Conservation (phyloP, 2,329 filamentous ascomycete genomes). For the Ophiostoma montium region DNA sequence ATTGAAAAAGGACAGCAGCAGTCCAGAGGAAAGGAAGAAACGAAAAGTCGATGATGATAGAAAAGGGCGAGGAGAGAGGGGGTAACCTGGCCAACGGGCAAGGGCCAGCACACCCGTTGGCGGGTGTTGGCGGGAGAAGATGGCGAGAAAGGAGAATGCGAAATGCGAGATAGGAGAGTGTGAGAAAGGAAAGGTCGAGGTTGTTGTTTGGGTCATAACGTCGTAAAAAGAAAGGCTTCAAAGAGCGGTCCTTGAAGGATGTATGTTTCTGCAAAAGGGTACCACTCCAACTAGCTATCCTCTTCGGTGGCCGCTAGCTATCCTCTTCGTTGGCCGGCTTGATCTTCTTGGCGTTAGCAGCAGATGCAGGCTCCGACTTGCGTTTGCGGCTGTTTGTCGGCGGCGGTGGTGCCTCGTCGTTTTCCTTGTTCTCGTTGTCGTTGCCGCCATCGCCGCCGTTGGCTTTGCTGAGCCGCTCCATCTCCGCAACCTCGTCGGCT, state of each 20-base stretch:
- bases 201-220: neutral
- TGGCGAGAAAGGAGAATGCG: too few relatives aligned
- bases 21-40: neutral
- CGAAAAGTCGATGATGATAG: neutral
- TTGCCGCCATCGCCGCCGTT: slow-evolving; percentile 22
- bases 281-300: neutral
- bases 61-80: neutral
- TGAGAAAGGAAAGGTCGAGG: too few relatives aligned
- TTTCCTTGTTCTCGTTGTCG: slow-evolving; percentile 23
- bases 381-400: slow-evolving; percentile 34
- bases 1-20: neutral
- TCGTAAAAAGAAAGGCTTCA: neutral
- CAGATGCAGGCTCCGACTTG: slow-evolving; percentile 39
- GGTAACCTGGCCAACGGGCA: neutral
- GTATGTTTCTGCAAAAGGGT: too few relatives aligned
- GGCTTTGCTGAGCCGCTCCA: slow-evolving; percentile 50
- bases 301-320: slow-evolving; percentile 9
- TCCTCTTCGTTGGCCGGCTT: slow-evolving; percentile 25
- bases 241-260: too few relatives aligned
- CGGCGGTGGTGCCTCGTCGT: slow-evolving; percentile 9
- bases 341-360: slow-evolving; percentile 37
- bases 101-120: too few relatives aligned
- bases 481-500: slow-evolving; percentile 83
- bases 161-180: too few relatives aligned
- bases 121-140: too few relatives aligned